Evolutionary conservation across 805 yeast species (phyloP).

Genomic region (Candida ascalaphidarum): DNA sequence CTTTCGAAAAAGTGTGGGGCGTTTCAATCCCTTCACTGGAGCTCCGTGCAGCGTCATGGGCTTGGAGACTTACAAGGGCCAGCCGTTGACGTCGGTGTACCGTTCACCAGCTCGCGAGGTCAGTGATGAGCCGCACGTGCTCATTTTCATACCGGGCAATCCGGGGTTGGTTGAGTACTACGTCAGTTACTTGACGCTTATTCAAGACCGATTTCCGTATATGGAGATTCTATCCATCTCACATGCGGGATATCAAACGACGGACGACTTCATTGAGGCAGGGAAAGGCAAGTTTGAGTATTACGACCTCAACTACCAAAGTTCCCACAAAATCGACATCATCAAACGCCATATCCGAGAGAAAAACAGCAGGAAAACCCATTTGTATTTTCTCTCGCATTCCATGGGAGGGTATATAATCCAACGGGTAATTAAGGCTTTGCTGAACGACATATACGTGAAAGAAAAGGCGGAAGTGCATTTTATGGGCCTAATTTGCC

Average conservation of each 20-base stretch:
- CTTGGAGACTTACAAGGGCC: conserved; percentile 5
- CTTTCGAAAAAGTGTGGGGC: too few relatives aligned
- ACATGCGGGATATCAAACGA: conserved; percentile 48
- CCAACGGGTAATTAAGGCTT: conserved; percentile 39
- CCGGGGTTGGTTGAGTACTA: conserved; percentile 69
- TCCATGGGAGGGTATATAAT: conserved; percentile 63
- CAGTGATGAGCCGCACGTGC: too few relatives aligned
- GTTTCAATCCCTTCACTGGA: background rate
- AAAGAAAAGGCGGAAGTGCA: conserved; percentile 18
- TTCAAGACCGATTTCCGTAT: conserved; percentile 33
- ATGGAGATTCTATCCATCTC: conserved; percentile 53
- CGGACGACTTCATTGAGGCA: conserved; percentile 16
- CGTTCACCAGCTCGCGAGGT: too few relatives aligned
- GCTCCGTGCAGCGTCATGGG: background rate
- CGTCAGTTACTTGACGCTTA: conserved; percentile 37
- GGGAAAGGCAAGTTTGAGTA: conserved; percentile 8
- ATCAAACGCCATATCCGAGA: conserved; percentile 24
- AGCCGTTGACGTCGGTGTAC: conserved; percentile 22
- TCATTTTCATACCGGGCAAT: conserved; percentile 66
- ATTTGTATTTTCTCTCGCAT: conserved; percentile 51
- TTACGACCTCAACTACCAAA: conserved; percentile 44
- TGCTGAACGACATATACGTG: conserved; percentile 15
- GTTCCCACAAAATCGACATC: conserved; percentile 48
- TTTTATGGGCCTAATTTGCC: conserved; percentile 57
- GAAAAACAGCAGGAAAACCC: conserved; percentile 11